A percentile compares a stretch with the other conserved stretches of the same genome.
Conservation (phyloP, 1,139 yeast genomes). For the Spencermartinsiella ligniputridi region DNA sequence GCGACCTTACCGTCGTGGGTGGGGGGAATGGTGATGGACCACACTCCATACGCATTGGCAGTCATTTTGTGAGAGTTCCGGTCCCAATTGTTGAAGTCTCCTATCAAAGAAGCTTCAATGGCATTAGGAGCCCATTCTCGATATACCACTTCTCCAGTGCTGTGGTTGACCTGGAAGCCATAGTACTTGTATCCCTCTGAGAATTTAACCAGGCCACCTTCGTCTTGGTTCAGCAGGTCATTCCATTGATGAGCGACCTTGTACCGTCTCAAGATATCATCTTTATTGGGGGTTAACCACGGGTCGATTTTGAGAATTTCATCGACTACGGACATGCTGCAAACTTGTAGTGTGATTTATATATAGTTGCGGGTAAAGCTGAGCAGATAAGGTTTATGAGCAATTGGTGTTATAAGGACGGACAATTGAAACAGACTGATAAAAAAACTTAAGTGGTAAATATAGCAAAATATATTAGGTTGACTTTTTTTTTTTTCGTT, state of each 20-base stretch:
- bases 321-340: too few species aligned
- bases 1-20: slow-evolving; percentile 50
- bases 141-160: slow-evolving; percentile 53
- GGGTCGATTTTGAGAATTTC: slow-evolving; percentile 62
- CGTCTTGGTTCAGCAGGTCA: slow-evolving; percentile 42
- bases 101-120: slow-evolving; percentile 63
- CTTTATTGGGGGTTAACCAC: slow-evolving; percentile 78
- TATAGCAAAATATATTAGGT: too few species aligned
- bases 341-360: too few species aligned
- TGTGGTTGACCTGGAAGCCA: slow-evolving; percentile 65
- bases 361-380: not conserved
- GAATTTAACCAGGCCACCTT: slow-evolving; percentile 48
- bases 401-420: too few species aligned
- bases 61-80: slow-evolving; percentile 53
- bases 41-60: slow-evolving; percentile 61
- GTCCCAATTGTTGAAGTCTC: slow-evolving; percentile 89
- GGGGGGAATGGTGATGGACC: slow-evolving; percentile 52
- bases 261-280: slow-evolving; percentile 52
- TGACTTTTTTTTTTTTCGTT: too few species aligned
- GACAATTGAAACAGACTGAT: too few species aligned
- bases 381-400: not conserved
- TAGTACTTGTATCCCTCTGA: slow-evolving; percentile 60
- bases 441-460: too few species aligned
- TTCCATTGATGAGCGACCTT: slow-evolving; percentile 56
- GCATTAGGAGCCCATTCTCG: slow-evolving; percentile 93